phyloP scores from a whole-genome alignment of 2,329 filamentous ascomycete genomes.

The Beauveria brongniartii region DNA sequence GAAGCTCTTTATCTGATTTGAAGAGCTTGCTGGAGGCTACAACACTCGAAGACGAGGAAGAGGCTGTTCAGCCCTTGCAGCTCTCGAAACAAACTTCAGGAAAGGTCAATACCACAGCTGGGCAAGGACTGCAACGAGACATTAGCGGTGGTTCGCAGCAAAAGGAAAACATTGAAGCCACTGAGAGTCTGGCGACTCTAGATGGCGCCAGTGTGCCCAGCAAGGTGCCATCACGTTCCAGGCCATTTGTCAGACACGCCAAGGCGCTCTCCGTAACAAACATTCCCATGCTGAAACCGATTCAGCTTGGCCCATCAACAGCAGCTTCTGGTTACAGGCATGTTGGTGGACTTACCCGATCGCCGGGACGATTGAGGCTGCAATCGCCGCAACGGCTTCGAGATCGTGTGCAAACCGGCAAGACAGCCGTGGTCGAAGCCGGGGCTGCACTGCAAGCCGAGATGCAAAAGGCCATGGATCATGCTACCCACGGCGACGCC shows the following conservation, averaged over 20 bases:
- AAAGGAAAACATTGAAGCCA: conserved; percentile 37
- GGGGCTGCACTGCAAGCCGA: conserved; percentile 31
- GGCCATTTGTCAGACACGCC: conserved; percentile 25
- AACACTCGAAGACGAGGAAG: conserved; percentile 34
- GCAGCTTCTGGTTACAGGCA: conserved; percentile 18
- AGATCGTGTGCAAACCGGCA: conserved; percentile 78
- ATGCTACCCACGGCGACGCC: conserved; percentile 24
- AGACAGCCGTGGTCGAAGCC: conserved; percentile 61
- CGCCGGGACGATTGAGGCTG: conserved; percentile 51
- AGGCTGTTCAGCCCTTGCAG: conserved; percentile 39
- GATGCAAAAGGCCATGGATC: neutral
- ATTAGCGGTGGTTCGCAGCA: conserved; percentile 30
- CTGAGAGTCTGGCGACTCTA: neutral
- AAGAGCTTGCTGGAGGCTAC: conserved; percentile 58
- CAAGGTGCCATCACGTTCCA: conserved; percentile 15
- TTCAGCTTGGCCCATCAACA: conserved; percentile 20
- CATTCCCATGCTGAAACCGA: conserved; percentile 45
- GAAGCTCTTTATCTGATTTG: conserved; percentile 87
- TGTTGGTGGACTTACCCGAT: conserved; percentile 11
- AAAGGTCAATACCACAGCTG: conserved; percentile 45
- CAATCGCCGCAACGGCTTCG: conserved; percentile 69
- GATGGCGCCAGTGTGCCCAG: conserved; percentile 7
- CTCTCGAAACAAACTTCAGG: conserved; percentile 47
- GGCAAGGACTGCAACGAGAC: conserved; percentile 39
- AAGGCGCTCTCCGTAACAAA: conserved; percentile 46